phyloP scores from a whole-genome alignment of 495 filamentous ascomycete species.

The Sphaerosporella brunnea region DNA sequence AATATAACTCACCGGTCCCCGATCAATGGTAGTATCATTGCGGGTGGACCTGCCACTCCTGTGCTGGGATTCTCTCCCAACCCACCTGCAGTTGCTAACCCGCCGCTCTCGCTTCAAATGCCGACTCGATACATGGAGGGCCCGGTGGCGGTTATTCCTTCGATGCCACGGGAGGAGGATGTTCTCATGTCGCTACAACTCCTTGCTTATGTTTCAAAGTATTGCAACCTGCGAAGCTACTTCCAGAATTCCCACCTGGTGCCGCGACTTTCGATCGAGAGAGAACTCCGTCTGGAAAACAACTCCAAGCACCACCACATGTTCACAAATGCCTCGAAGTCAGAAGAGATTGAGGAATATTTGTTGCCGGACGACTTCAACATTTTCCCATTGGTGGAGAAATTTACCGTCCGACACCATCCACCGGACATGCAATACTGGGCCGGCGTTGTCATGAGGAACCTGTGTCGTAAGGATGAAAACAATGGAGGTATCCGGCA shows the following conservation, averaged over 20 bases:
- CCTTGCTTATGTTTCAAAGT: constrained; percentile 93
- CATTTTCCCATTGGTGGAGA: constrained; percentile 95
- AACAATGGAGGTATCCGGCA: constrained; percentile 82
- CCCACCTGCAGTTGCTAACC: constrained; percentile 52
- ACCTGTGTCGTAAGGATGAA: constrained; percentile 95
- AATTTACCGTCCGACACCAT: constrained; percentile 89
- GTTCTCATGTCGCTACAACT: constrained; percentile 97
- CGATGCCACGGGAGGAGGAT: constrained; percentile 91
- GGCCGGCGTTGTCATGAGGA: constrained; percentile 97
- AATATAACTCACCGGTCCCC: constrained; percentile 86
- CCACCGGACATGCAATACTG: constrained; percentile 97
- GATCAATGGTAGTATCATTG: constrained; percentile 76
- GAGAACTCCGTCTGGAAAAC: constrained; percentile 63
- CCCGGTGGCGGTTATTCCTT: constrained; percentile 46
- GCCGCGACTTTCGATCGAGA: constrained; percentile 73
- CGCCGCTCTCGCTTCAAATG: constrained; percentile 38
- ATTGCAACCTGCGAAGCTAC: constrained; percentile 86
- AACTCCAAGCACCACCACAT: constrained; percentile 32
- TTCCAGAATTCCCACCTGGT: constrained; percentile 92
- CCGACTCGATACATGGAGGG: constrained; percentile 59
- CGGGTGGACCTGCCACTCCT: constrained; percentile 40
- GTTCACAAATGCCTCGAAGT: constrained; percentile 17
- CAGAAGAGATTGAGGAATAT: constrained; percentile 72
- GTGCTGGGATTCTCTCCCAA: constrained; percentile 60
- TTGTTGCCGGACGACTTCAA: constrained; percentile 84